These are phyloP conservation scores for Zygosaccharomyces pseudobailii DNA, from an alignment of 1,139 yeast genomes.

Conservation along the genomic window DNA sequence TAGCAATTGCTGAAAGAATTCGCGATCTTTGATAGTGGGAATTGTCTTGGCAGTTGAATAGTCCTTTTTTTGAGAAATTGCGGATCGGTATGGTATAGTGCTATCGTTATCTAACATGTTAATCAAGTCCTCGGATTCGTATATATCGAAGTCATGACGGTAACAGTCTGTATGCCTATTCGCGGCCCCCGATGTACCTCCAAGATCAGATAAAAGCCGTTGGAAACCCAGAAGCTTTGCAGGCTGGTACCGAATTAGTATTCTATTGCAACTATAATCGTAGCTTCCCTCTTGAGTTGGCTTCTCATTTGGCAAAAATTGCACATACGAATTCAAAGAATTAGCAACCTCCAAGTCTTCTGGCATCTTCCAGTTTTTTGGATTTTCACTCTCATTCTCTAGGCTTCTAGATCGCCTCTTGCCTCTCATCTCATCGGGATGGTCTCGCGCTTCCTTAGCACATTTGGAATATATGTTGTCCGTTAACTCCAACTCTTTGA, in stretches of 20 bases:
- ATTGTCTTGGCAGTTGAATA: conserved; percentile 21
- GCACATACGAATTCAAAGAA: conserved; percentile 18
- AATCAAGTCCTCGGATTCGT: conserved; percentile 20
- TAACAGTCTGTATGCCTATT: conserved; percentile 7
- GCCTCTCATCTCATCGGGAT: conserved; percentile 12
- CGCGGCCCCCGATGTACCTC: background rate
- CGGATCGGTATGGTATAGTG: conserved; percentile 26
- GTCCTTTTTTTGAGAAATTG: conserved; percentile 24
- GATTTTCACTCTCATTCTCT: background rate
- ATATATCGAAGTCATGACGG: conserved; percentile 17
- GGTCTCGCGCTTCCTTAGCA: conserved; percentile 9
- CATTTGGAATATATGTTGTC: conserved; percentile 16
- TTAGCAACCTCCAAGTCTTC: conserved; percentile 18
- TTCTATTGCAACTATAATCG: conserved; percentile 5
- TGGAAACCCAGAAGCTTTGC: conserved; percentile 23
- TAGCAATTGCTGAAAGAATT: conserved; percentile 20
- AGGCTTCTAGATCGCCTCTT: conserved; percentile 7
- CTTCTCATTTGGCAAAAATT: conserved; percentile 12
- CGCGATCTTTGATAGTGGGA: conserved; percentile 26
- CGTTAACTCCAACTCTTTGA: conserved; percentile 12
- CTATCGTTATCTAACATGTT: conserved; percentile 22
- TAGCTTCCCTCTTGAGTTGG: background rate
- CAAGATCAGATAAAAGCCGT: conserved; percentile 14
- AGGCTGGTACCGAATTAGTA: conserved; percentile 28
- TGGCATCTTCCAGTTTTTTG: conserved; percentile 12